Evolutionary conservation across 1,284 basidiomycete species (phyloP), one percentile per base, ranked within the genome.

Genomic region (Moniliella sp.): DNA sequence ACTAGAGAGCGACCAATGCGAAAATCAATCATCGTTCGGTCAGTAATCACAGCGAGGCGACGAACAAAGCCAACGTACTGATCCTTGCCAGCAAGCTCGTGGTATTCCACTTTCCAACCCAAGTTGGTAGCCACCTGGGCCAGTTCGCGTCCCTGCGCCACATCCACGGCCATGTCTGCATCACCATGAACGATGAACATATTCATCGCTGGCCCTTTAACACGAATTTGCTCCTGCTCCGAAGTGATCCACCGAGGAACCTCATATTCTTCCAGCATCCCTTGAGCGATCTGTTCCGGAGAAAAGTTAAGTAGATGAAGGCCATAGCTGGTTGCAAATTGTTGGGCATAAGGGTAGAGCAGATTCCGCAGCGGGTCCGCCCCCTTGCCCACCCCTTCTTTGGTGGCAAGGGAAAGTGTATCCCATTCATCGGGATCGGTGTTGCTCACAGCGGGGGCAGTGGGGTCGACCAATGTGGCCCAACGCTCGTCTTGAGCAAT

Each of bases 151-250:
- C 36, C 40, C 12, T 48, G 45, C 18, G 42, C 39, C 11, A 48
- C 45, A 19, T 48, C 45, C 5, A 48, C 45, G 2, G 45, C 45
- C 2, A 37, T 32, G 16, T 48, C 45, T 25, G 35, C 40, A 18
- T 43, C 45, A 12, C 45, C 45, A 19, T 48, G 45, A 9, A 48
- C 37, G n/a, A 43, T 39, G 36, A 42, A 48, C 13, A 48, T 31
- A 23, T n/a, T 23, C 8, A 23, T 7, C n/a, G 21, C 21, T 3
- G 42, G 42, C 2, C 39, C 38, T 25, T 42, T 45, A 1, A 4
- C 18, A 3, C 32, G 31, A 19, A 36, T 38, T 31, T 42, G 17
- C 10, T 37, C 37, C 4, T 34, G 32, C 16, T 33, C 36, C 5
- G 12, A 9, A 4, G 30, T 31, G 4, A 48, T 23, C 30, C 40